Base-by-base conservation (phyloP, 2,329 filamentous ascomycete species). In the Venturia carpophila region DNA sequence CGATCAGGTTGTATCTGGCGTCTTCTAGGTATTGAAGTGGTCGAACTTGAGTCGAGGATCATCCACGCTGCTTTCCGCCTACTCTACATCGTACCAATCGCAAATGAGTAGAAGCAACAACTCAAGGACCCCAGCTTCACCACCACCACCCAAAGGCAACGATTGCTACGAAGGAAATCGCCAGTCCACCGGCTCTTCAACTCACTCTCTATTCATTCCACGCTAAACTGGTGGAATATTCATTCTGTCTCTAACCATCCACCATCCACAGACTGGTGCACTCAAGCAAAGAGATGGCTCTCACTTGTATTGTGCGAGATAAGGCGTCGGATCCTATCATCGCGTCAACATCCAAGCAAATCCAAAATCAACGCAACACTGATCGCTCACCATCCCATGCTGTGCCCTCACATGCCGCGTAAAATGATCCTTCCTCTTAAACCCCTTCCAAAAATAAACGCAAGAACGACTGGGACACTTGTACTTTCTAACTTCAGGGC, bases 391-490 rank as follows among this genome's bases (percentile, higher is more conserved):
- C 52, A 58, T 58, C 5, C 52, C 52, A 58, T 58, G 52, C 52
- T 58, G 52, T 19, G 17, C 15, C 52, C 52, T 58, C 1, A 58
- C 27, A 37, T 58, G 52, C 30, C 52, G 27, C 17, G 15, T 58
- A n/a, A 58, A 58, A 21, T 58, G 52, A 21, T 58, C 52, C 52
- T 37, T 58, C 30, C 52, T 34, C 19, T 58, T 58, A 13, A 58
- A 58, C 6, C 52, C 52, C 30, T 58, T 58, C 19, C 7, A n/a
- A 19, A 17, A 27, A 21, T 58, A 58, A 19, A 37, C 17, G 19
- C 52, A 58, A 34, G 52, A 11, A n/a, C 30, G 27, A 13, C 52
- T 37, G 10, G 27, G 52, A 37, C 52, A 58, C 19, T 58, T 58
- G 52, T 58, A 58, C 30, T 37, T 58, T 17, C 52, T 58, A 1